Base-by-base conservation (phyloP, 2,329 filamentous ascomycete genomes). In the Metarhizium album region DNA sequence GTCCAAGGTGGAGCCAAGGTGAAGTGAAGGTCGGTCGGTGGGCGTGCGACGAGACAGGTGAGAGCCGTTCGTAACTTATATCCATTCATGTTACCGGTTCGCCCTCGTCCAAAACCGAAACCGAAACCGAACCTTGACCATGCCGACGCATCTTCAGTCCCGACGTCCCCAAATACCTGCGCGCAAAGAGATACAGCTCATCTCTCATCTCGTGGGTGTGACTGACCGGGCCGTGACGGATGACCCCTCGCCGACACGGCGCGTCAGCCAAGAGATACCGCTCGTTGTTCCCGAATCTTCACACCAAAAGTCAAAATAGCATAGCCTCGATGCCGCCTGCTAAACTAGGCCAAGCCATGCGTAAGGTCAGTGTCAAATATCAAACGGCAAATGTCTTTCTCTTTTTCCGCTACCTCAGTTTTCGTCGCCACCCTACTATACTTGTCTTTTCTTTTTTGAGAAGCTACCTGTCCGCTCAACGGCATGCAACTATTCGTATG, bases 91-190 rank as follows among this genome's bases (percentile, higher is more conserved):
- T 40, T 4, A 5, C 37, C 9, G 16, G 7, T 3, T 14, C 40
- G 7, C 24, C 46, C 33, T n/a, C 31, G 27, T 43, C 54, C 48
- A 42, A 50, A 57, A 57, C 55, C 48, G 48, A 50, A 57, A 57
- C 55, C 24, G 47, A 50, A 57, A 57, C 55, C 48, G 48, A 50
- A 57, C n/a, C n/a, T n/a, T n/a, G n/a, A 57, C 55, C 24, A 45
- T 53, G 37, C 38, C 56, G 55, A 57, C 46, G 56, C 55, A 49
- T 38, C 46, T 31, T 46, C 40, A 43, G 45, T 9, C 27, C 27
- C 27, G 27, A 8, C n/a, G n/a, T n/a, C n/a, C n/a, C n/a, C n/a
- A n/a, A n/a, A n/a, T n/a, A n/a, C n/a, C n/a, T n/a, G n/a, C n/a
- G n/a, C n/a, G n/a, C n/a, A n/a, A n/a, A n/a, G n/a, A n/a, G n/a